A percentile compares a stretch with the other conserved stretches of the same genome.
Evolutionary conservation across 345 rosid genomes (phyloP).

Genomic region (Triadica sebifera): DNA sequence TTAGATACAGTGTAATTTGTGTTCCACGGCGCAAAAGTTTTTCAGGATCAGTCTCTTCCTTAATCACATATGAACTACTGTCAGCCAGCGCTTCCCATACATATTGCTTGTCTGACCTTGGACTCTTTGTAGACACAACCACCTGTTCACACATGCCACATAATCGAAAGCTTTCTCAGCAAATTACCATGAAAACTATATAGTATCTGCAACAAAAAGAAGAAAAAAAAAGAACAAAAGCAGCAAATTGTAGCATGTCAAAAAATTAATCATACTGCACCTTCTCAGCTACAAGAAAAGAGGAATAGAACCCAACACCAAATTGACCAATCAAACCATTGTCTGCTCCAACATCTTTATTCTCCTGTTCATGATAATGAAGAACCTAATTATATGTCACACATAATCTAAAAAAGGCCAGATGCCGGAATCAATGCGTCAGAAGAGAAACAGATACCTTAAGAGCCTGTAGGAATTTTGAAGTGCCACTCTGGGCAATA

Average conservation of each 20-base stretch:
- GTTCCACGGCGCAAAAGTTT: constrained; percentile 80
- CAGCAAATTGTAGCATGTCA: not conserved
- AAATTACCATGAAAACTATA: not conserved
- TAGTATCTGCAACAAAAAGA: not conserved
- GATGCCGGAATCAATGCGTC: no score
- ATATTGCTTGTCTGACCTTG: constrained; percentile 91
- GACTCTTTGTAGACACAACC: constrained; percentile 92
- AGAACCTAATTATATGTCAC: not conserved
- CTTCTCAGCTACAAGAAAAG: constrained; percentile 96
- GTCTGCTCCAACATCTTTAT: constrained; percentile 84
- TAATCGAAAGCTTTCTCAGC: constrained; percentile 10
- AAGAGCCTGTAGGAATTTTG: constrained; percentile 85
- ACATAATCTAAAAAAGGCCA: not conserved
- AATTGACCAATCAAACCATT: constrained; percentile 91
- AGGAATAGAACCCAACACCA: constrained; percentile 99
- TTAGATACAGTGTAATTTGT: constrained; percentile 77
- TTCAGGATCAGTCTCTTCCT: constrained; percentile 86
- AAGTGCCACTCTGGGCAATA: constrained; percentile 99
- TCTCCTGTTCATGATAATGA: constrained; percentile 52
- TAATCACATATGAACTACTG: constrained; percentile 80
- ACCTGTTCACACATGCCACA: constrained; percentile 46
- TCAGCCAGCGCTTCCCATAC: constrained; percentile 92
- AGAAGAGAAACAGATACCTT: constrained; percentile 47
- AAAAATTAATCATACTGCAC: constrained; percentile 30
- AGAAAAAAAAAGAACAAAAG: not conserved